These are phyloP conservation scores for Marchantia paleacea DNA, from an alignment of 225 moss, liverwort and hornwort genomes.

Conservation along the genomic window DNA sequence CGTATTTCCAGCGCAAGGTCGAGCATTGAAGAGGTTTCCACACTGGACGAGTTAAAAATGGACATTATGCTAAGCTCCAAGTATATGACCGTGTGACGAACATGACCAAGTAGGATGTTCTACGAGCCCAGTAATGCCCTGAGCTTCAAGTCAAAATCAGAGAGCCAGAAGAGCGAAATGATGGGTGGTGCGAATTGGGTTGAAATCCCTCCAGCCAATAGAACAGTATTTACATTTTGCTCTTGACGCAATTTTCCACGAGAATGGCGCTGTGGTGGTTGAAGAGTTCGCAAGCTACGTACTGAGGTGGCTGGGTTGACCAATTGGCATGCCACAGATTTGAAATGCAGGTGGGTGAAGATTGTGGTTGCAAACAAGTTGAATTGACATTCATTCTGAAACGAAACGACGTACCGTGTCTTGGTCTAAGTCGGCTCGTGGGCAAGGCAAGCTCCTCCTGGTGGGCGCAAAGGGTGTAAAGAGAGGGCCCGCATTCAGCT, in stretches of 20 bases:
- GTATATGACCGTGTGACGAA: too few species aligned
- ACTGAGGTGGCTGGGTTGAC: neutral
- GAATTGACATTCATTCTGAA: neutral
- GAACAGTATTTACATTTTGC: too few species aligned
- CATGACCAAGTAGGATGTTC: neutral
- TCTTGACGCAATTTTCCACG: too few species aligned
- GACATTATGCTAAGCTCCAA: neutral
- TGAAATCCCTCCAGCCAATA: too few species aligned
- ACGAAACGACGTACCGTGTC: slow-evolving; percentile 34
- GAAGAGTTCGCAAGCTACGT: neutral
- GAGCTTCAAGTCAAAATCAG: neutral
- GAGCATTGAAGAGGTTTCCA: neutral
- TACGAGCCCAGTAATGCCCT: neutral
- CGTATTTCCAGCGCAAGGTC: neutral
- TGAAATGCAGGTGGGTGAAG: neutral
- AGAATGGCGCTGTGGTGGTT: neutral
- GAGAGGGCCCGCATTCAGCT: slow-evolving; percentile 22
- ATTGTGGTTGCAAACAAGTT: neutral
- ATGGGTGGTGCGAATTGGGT: too few species aligned
- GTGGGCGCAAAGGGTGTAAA: neutral
- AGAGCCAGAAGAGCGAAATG: neutral
- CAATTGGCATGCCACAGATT: neutral
- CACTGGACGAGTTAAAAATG: neutral
- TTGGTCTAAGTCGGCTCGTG: slow-evolving; percentile 39
- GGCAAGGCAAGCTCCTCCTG: slow-evolving; percentile 33